phyloP scores from a whole-genome alignment of 1,284 basidiomycete species.

The Tausonia pullulans region DNA sequence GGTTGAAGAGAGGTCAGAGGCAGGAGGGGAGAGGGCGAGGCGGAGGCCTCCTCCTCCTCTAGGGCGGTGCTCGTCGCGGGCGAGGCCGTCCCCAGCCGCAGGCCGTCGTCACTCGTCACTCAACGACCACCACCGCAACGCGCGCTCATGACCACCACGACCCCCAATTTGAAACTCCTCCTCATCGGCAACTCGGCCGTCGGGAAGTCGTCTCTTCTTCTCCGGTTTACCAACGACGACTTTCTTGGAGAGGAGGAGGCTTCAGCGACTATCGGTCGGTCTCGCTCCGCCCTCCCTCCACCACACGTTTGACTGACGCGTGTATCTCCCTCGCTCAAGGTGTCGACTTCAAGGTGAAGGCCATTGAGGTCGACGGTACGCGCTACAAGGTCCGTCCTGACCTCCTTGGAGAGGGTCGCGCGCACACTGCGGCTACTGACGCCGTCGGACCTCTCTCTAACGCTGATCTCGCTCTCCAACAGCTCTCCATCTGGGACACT shows the following conservation, averaged over 20 bases:
- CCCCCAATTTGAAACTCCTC: slow-evolving; percentile 40
- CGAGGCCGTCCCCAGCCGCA: too few species aligned
- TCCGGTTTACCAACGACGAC: slow-evolving; percentile 92
- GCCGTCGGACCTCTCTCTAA: too few species aligned
- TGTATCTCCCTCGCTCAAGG: slow-evolving; percentile 17
- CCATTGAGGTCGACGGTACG: slow-evolving; percentile 37
- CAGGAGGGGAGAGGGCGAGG: not conserved
- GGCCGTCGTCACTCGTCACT: too few species aligned
- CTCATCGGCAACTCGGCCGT: slow-evolving; percentile 74
- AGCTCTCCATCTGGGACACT: slow-evolving; percentile 43
- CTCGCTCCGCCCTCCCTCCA: not conserved
- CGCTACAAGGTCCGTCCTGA: not conserved
- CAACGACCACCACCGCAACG: not conserved
- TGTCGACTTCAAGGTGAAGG: slow-evolving; percentile 43
- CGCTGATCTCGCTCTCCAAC: slow-evolving; percentile 19
- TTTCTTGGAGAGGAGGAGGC: slow-evolving; percentile 92
- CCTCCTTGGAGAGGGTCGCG: too few species aligned
- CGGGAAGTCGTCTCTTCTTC: slow-evolving; percentile 76
- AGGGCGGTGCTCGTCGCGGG: too few species aligned
- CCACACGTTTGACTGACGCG: not conserved
- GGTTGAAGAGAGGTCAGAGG: not conserved
- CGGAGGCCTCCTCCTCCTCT: too few species aligned
- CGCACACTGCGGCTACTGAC: too few species aligned
- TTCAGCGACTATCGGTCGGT: slow-evolving; percentile 80
- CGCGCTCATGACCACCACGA: not conserved